These are phyloP conservation scores for Wickerhamomyces silvicola DNA, from an alignment of 805 yeast species.

Conservation along the genomic window DNA sequence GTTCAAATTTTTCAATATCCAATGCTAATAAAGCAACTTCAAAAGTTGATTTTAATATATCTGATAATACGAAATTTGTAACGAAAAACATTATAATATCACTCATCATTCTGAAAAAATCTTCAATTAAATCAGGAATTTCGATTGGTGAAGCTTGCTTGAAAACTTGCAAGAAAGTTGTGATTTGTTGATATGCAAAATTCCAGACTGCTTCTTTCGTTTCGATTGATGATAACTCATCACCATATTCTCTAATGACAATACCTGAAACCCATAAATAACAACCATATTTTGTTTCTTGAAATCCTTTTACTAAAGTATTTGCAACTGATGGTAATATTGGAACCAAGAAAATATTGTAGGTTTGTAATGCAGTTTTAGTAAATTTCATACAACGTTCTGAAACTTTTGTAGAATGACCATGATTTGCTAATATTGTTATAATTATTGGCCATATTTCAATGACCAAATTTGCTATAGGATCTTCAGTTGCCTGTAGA, in stretches of 20 bases:
- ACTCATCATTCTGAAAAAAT: constrained; percentile 73
- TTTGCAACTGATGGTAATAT: constrained; percentile 60
- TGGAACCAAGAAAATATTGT: constrained; percentile 48
- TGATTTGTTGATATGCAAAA: constrained; percentile 64
- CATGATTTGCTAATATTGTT: constrained; percentile 44
- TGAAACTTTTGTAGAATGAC: constrained; percentile 55
- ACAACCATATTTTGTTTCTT: constrained; percentile 66
- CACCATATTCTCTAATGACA: constrained; percentile 66
- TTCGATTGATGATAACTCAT: constrained; percentile 40
- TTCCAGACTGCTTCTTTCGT: constrained; percentile 61
- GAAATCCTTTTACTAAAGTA: constrained; percentile 64
- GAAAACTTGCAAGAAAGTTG: constrained; percentile 46
- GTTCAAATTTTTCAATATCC: constrained; percentile 59
- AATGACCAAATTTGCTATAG: constrained; percentile 45
- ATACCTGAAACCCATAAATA: constrained; percentile 88
- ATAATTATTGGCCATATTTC: constrained; percentile 58
- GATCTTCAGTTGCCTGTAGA: constrained; percentile 30
- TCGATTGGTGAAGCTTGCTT: constrained; percentile 18
- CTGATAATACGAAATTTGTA: constrained; percentile 38
- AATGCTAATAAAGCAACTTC: constrained; percentile 54
- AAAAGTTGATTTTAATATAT: constrained; percentile 44
- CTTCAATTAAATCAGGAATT: constrained; percentile 65
- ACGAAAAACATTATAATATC: constrained; percentile 77
- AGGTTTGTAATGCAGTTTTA: constrained; percentile 58
- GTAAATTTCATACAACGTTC: constrained; percentile 70